Percentiles rank a stretch among this genome's conserved stretches.
Conservation (phyloP, 148 eudicot genomes). For the Pharnaceum exiguum region DNA sequence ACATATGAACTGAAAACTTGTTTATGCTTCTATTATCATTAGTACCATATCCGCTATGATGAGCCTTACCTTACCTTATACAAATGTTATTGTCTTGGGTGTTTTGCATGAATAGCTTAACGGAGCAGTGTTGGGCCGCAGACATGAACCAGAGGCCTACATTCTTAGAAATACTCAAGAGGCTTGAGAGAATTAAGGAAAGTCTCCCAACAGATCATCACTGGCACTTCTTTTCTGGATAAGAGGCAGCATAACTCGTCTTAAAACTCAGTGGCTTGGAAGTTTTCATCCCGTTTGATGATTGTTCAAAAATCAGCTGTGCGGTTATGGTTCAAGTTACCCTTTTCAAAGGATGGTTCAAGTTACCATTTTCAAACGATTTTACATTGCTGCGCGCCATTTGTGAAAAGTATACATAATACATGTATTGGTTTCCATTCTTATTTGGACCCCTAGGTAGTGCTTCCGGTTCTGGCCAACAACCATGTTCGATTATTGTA, state of each 20-base stretch:
- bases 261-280: background rate
- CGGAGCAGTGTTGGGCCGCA: conserved; percentile 76
- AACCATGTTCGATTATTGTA: background rate
- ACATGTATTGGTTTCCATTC: conserved; percentile 6
- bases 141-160: conserved; percentile 80
- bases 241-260: conserved; percentile 9
- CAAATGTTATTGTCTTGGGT: background rate
- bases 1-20: background rate
- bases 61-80: background rate
- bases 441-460: background rate
- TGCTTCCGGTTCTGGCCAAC: conserved; percentile 4
- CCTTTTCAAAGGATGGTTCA: background rate
- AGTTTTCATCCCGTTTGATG: background rate
- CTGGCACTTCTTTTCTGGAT: conserved; percentile 75
- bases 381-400: background rate
- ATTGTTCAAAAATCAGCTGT: conserved; percentile 3
- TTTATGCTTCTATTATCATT: background rate
- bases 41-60: background rate
- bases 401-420: conserved; percentile 8
- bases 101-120: conserved; percentile 43
- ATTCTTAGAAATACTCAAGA: conserved; percentile 81
- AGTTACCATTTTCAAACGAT: conserved; percentile 7
- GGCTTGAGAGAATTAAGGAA: conserved; percentile 77
- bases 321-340: conserved; percentile 12
- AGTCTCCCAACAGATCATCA: conserved; percentile 54